A percentile compares a stretch with the other conserved stretches of the same genome.
Evolutionary conservation across 140 eudicot genomes (phyloP).

Genomic region (Cichorium intybus): DNA sequence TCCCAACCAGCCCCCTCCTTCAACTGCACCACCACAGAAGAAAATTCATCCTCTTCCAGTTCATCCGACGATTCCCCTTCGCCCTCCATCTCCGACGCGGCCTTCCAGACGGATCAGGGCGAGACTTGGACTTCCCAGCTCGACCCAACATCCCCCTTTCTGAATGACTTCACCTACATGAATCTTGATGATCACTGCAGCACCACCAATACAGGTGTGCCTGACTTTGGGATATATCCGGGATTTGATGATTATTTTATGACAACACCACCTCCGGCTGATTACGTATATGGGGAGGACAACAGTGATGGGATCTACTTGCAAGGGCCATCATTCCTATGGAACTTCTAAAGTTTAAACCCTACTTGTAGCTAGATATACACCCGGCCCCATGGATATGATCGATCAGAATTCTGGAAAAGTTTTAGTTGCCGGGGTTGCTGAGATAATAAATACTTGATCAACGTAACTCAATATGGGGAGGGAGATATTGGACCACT

Average conservation of each 20-base stretch:
- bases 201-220: background rate
- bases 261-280: background rate
- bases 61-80: background rate
- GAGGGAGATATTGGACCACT: constrained; percentile 20
- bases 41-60: background rate
- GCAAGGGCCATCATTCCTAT: constrained; percentile 10
- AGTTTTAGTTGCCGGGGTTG: constrained; percentile 28
- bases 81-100: background rate
- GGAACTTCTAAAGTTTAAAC: constrained; percentile 4
- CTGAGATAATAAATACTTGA: background rate
- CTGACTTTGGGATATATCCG: constrained; percentile 21
- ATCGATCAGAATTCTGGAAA: constrained; percentile 7
- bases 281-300: background rate
- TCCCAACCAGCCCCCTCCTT: background rate
- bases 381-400: background rate
- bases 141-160: background rate
- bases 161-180: background rate
- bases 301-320: constrained; percentile 6
- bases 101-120: background rate
- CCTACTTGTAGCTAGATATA: background rate
- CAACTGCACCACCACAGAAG: background rate
- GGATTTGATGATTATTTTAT: constrained; percentile 21
- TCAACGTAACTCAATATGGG: background rate
- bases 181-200: background rate
- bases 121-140: background rate